phyloP scores from a whole-genome alignment of 2,329 filamentous ascomycete species.

The Colletotrichum sublineola region DNA sequence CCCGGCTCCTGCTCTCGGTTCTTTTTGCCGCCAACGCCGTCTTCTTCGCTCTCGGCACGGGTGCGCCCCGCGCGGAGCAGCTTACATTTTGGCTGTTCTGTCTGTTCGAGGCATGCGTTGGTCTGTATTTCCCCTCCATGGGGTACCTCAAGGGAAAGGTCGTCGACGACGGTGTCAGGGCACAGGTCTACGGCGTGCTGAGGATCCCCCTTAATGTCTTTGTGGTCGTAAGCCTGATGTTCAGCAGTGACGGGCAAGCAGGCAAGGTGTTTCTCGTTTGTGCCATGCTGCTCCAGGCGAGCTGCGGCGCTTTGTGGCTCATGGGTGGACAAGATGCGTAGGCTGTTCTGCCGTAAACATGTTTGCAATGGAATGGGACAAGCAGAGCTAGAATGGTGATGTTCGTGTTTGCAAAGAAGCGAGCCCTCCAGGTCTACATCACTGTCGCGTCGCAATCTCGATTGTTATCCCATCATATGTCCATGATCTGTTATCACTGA shows the following conservation, averaged over 20 bases:
- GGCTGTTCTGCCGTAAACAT: not conserved
- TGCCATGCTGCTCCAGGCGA: conserved; percentile 48
- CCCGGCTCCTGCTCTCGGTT: conserved; percentile 52
- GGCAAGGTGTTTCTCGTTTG: conserved; percentile 50
- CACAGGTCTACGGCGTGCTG: conserved; percentile 66
- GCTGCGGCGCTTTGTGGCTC: conserved; percentile 48
- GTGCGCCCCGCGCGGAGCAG: conserved; percentile 52
- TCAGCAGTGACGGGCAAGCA: conserved; percentile 50
- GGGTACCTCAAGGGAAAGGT: conserved; percentile 65
- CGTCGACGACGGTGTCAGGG: conserved; percentile 65
- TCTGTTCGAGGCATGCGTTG: conserved; percentile 67
- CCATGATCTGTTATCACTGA: conserved; percentile 10
- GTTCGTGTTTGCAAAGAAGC: not conserved
- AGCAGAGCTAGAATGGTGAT: not conserved
- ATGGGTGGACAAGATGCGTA: conserved; percentile 35
- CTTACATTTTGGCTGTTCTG: conserved; percentile 68
- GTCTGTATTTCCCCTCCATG: conserved; percentile 68
- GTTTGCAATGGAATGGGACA: not conserved
- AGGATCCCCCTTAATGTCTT: conserved; percentile 71
- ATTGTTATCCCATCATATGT: not conserved
- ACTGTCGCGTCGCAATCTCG: not conserved
- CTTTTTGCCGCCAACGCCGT: conserved; percentile 54
- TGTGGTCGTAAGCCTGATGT: conserved; percentile 62
- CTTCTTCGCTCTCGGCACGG: conserved; percentile 52
- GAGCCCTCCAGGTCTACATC: not conserved